Evolutionary conservation across 495 filamentous ascomycete species (phyloP).

Genomic region (Letharia lupina): DNA sequence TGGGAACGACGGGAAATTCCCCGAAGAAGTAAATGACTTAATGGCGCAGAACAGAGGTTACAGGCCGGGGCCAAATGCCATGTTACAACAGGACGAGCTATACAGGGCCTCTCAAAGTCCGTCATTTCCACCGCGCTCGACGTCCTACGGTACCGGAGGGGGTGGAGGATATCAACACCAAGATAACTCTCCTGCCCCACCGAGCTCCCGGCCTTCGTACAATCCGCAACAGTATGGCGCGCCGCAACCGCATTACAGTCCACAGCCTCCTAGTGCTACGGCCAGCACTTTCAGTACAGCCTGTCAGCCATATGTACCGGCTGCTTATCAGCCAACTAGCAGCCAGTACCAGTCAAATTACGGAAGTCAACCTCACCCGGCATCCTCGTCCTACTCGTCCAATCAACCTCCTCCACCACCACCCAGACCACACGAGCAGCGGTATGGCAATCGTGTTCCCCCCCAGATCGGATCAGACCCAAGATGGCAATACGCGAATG

Average conservation of each 20-base stretch:
- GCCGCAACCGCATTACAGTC: constrained; percentile 39
- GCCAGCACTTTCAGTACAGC: constrained; percentile 25
- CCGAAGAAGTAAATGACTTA: constrained; percentile 38
- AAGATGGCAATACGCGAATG: constrained; percentile 17
- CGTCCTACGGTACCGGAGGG: constrained; percentile 31
- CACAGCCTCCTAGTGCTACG: constrained; percentile 30
- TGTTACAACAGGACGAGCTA: constrained; percentile 22
- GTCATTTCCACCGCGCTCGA: constrained; percentile 18
- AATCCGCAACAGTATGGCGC: constrained; percentile 76
- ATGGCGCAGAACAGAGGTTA: constrained; percentile 25
- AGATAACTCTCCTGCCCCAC: constrained; percentile 36
- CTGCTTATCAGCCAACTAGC: constrained; percentile 47
- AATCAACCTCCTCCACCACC: constrained; percentile 40
- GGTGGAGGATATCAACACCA: constrained; percentile 39
- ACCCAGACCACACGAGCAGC: constrained; percentile 40
- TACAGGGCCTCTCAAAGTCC: constrained; percentile 27
- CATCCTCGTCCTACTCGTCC: constrained; percentile 33
- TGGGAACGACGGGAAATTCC: constrained; percentile 59
- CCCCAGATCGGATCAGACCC: constrained; percentile 23
- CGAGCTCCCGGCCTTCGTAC: constrained; percentile 51
- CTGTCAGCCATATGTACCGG: constrained; percentile 66
- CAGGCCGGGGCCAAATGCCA: constrained; percentile 14
- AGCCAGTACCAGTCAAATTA: constrained; percentile 26
- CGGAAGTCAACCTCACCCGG: constrained; percentile 20
- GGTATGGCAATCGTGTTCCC: constrained; percentile 37